Evolutionary conservation across 345 rosid species (phyloP).

Genomic region (Kandelia obovata): DNA sequence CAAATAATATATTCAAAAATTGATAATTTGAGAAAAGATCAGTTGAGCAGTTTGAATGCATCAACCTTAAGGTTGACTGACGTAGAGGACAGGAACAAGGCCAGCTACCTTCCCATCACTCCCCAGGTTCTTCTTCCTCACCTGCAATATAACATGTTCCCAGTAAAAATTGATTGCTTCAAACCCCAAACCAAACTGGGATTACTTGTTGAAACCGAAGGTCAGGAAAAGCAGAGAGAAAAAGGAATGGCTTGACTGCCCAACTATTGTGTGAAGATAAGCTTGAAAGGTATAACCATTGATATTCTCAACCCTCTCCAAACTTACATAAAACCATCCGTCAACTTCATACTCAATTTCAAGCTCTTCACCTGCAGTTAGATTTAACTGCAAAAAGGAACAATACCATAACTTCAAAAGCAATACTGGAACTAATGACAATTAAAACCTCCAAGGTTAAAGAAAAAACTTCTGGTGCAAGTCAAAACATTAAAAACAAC

Average conservation of each 20-base stretch:
- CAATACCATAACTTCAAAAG: neutral
- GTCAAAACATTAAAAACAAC: no score
- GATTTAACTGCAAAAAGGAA: slow-evolving; percentile 63
- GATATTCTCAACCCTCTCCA: neutral
- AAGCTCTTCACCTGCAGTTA: slow-evolving; percentile 89
- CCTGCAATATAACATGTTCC: slow-evolving; percentile 44
- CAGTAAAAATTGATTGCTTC: neutral
- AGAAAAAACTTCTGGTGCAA: no score
- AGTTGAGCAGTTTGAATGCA: no score
- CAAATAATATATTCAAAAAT: no score
- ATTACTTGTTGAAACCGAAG: no score
- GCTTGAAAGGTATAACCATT: neutral
- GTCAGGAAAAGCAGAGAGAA: no score
- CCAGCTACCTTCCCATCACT: slow-evolving; percentile 96
- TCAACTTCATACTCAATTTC: slow-evolving; percentile 97
- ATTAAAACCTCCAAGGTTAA: neutral
- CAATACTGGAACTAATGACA: neutral
- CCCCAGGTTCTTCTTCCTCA: slow-evolving; percentile 93
- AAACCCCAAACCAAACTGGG: neutral
- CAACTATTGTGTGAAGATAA: no score
- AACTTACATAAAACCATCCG: slow-evolving; percentile 97
- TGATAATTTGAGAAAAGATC: no score
- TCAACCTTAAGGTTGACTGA: slow-evolving; percentile 48
- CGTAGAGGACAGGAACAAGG: slow-evolving; percentile 93
- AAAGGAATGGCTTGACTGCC: no score